A percentile compares a stretch with the other conserved stretches of the same genome.
phyloP scores from a whole-genome alignment of 495 filamentous ascomycete species.

The Aeminium ludgeri region DNA sequence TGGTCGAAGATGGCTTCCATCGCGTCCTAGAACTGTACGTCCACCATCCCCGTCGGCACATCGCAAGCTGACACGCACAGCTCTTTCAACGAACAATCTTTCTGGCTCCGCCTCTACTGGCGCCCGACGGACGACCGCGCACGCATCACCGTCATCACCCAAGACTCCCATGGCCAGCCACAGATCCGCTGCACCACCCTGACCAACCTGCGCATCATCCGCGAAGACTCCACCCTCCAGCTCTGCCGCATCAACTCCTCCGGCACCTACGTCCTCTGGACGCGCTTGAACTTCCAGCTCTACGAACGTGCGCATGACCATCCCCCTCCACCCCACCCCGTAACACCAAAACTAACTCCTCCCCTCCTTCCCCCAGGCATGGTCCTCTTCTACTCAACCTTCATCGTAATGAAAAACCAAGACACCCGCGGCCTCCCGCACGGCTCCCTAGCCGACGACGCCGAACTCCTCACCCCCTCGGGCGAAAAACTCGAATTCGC shows the following conservation, averaged over 20 bases:
- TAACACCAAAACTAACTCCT: too few species aligned
- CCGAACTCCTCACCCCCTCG: conserved; percentile 23
- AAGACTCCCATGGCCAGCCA: conserved; percentile 20
- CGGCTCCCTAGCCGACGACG: conserved; percentile 28
- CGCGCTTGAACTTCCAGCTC: conserved; percentile 37
- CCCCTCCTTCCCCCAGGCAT: conserved; percentile 30
- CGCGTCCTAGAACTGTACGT: conserved; percentile 30
- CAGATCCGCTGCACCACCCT: conserved; percentile 35
- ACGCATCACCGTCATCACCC: conserved; percentile 39
- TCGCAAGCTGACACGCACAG: conserved; percentile 5
- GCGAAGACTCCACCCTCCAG: conserved; percentile 36
- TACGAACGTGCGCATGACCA: conserved; percentile 47
- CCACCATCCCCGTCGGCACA: background rate
- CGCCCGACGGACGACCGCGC: conserved; percentile 36
- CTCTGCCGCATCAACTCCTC: conserved; percentile 33
- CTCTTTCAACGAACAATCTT: conserved; percentile 30
- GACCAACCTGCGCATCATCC: conserved; percentile 36
- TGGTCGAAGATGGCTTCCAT: conserved; percentile 24
- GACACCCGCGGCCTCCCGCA: conserved; percentile 38
- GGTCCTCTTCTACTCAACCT: conserved; percentile 64
- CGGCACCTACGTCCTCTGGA: conserved; percentile 37
- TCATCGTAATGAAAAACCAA: conserved; percentile 56
- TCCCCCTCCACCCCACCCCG: too few species aligned
- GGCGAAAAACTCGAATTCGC: conserved; percentile 46
- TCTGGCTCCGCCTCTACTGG: conserved; percentile 40